Evolutionary conservation across 306 rosid species (phyloP).

Genomic region (Spatholobus suberectus): DNA sequence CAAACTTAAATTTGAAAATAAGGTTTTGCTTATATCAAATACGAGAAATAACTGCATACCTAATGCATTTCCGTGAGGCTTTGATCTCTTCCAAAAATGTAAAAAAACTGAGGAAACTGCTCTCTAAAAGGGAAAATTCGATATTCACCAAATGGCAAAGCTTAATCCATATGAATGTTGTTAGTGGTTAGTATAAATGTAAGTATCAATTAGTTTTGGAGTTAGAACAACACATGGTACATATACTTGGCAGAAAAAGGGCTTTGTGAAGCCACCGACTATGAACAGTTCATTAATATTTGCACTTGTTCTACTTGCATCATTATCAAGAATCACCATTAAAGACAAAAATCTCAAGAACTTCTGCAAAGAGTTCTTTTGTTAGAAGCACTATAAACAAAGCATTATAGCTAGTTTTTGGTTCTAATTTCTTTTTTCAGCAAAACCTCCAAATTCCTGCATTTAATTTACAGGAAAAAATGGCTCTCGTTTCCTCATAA

Average conservation of each 20-base stretch:
- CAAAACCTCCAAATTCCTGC: not conserved
- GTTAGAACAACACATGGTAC: not conserved
- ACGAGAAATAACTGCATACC: not conserved
- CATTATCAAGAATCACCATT: not conserved
- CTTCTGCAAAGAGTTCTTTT: not conserved
- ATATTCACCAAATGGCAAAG: not conserved
- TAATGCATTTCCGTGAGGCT: not conserved
- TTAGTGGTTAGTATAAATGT: not conserved
- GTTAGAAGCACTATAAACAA: not conserved
- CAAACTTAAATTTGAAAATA: not conserved
- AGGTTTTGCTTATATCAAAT: not conserved
- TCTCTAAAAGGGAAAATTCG: not conserved
- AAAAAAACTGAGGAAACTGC: not conserved
- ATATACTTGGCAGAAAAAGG: not conserved
- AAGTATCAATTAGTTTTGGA: not conserved
- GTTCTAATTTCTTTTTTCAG: conserved; percentile 20
- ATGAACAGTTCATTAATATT: not conserved
- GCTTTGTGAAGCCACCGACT: not conserved
- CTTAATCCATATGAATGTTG: not conserved
- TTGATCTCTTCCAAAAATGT: not conserved
- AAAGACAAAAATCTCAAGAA: conserved; percentile 8
- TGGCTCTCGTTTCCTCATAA: not conserved
- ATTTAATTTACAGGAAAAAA: not conserved
- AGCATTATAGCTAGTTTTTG: not conserved
- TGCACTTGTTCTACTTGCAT: conserved; percentile 1